Evolutionary conservation across 108 stramenopile genomes (phyloP), one percentile per base, ranked within the genome.

Genomic region (Chaetoceros tenuissimus): DNA sequence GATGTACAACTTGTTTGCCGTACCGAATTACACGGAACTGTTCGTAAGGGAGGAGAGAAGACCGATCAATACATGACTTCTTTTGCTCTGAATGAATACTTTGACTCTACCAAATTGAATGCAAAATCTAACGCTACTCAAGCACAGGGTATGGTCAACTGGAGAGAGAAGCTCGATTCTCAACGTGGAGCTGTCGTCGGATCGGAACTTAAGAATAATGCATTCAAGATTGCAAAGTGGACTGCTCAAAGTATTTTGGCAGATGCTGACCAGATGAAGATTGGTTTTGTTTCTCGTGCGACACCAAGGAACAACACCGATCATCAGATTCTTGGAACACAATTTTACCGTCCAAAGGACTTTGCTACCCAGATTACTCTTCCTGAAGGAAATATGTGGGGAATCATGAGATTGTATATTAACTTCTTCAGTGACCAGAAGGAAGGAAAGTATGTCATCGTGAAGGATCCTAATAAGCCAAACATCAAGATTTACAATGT

Each of bases 191-290:
- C 96, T 45, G 95, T 99, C 20, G 72, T 99, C 54, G 97, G 94
- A 22, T 92, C 87, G 45, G 98, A 97, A 65, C 72, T 99, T 56
- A 97, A 97, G 88, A 99, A 99, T 72, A 99, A 99, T 68, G 78
- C 84, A 26, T 92, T 88, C 81, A 97, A 99, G 71, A 66, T 99
- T 46, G 98, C 96, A 34, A 95, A 95, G 71, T 99, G 96, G 96
- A 95, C 96, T 20, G 96, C 96, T 8, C 93, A 96, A 73, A 90
- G 94, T 0, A 69, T 97, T 1, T 67, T 99, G 72, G 87, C 96
- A 2, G 96, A 94, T 28, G 98, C 96, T 1, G 91, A 94, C 68
- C 82, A 87, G 65, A 97, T 99, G 96, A 96, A 97, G 86, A 80
- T 99, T 67, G 98, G 98, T 22, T 99, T 89, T 51, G 96, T 95